A percentile compares a stretch with the other conserved stretches of the same genome.
phyloP scores from a whole-genome alignment of 1,139 yeast species.

The Lodderomyces orthopsilosis region DNA sequence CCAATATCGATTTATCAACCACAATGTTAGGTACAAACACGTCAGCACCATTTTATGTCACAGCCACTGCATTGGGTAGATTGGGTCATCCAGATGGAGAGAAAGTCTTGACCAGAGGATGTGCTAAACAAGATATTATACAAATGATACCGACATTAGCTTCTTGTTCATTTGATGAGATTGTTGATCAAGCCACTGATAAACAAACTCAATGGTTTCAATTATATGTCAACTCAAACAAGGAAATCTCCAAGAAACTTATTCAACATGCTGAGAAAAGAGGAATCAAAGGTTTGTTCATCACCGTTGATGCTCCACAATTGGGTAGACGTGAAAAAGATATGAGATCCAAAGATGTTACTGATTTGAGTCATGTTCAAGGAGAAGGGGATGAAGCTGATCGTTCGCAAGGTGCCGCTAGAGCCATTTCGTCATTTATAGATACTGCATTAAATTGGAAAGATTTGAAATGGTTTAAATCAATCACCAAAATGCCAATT shows the following conservation, averaged over 20 bases:
- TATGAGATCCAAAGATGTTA: slow-evolving; percentile 37
- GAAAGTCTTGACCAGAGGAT: slow-evolving; percentile 69
- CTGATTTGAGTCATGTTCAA: slow-evolving; percentile 53
- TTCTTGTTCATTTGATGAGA: slow-evolving; percentile 71
- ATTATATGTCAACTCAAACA: slow-evolving; percentile 71
- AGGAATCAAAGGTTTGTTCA: slow-evolving; percentile 76
- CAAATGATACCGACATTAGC: slow-evolving; percentile 85
- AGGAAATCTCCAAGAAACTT: slow-evolving; percentile 52
- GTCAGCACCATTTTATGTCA: slow-evolving; percentile 62
- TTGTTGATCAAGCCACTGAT: slow-evolving; percentile 53
- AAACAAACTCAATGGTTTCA: slow-evolving; percentile 82
- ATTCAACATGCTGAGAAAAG: slow-evolving; percentile 70
- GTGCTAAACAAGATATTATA: slow-evolving; percentile 62
- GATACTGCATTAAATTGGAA: slow-evolving; percentile 76
- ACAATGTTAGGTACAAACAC: slow-evolving; percentile 40
- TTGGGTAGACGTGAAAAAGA: slow-evolving; percentile 88
- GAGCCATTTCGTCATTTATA: slow-evolving; percentile 80
- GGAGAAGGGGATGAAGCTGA: slow-evolving; percentile 61
- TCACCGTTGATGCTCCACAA: slow-evolving; percentile 94
- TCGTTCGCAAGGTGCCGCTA: slow-evolving; percentile 79
- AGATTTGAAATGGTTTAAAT: slow-evolving; percentile 57
- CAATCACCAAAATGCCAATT: slow-evolving; percentile 62
- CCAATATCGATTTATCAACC: slow-evolving; percentile 35
- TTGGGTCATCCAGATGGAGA: slow-evolving; percentile 82
- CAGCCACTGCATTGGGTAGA: slow-evolving; percentile 80